A percentile compares a stretch with the other conserved stretches of the same genome.
Conservation (phyloP, 73 alveolate species). For the Effrenium voratum region DNA sequence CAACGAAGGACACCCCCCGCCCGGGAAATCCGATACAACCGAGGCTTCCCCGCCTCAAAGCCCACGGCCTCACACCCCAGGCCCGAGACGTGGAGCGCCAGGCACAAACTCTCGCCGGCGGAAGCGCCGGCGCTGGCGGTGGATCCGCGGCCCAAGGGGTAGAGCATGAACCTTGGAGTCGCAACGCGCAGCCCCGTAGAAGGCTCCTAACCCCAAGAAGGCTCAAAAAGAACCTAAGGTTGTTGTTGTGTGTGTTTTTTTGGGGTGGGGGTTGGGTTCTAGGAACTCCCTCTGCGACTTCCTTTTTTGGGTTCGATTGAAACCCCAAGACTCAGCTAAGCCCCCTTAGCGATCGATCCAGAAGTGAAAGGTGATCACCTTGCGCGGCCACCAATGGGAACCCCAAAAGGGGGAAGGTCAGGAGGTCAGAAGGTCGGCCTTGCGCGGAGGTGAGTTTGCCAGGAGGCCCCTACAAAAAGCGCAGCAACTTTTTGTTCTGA, state of each 20-base stretch:
- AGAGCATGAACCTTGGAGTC: constrained; percentile 27
- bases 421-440: no score
- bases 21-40: no score
- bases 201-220: not conserved
- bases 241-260: not conserved
- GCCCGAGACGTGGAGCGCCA: constrained; percentile 36
- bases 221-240: not conserved
- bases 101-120: not conserved
- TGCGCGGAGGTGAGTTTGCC: no score
- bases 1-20: no score
- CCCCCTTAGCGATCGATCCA: not conserved
- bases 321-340: not conserved
- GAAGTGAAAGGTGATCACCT: no score
- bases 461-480: no score
- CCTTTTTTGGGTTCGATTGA: not conserved
- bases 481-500: no score
- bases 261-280: not conserved
- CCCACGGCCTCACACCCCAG: constrained; percentile 59
- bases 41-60: constrained; percentile 30
- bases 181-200: not conserved
- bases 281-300: not conserved
- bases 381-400: no score
- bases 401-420: no score
- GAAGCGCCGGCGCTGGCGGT: not conserved
- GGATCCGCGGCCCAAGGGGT: constrained; percentile 3